These are phyloP conservation scores for Ascomycota sp. DNA, from an alignment of 2,329 filamentous ascomycete genomes.

Conservation along the genomic window DNA sequence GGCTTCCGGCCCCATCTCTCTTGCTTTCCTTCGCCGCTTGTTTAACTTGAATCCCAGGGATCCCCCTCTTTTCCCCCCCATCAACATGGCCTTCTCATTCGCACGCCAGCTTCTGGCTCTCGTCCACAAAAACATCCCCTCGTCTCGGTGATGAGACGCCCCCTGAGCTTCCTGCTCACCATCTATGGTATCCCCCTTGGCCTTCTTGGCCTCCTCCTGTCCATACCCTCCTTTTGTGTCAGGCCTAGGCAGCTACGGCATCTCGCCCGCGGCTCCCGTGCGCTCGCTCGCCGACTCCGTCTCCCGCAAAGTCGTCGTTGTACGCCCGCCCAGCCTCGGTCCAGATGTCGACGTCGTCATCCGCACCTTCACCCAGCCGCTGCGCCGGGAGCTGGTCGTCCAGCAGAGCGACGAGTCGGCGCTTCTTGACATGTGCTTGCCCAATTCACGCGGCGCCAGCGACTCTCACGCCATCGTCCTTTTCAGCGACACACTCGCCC, in stretches of 20 bases:
- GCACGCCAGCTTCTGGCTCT: neutral
- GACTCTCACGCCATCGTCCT: slow-evolving; percentile 10
- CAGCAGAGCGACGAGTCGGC: slow-evolving; percentile 5
- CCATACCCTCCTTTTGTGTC: slow-evolving; percentile 8
- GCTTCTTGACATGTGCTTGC: slow-evolving; percentile 5
- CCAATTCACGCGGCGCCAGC: slow-evolving; percentile 9
- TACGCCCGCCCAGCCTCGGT: slow-evolving; percentile 6
- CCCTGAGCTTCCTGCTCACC: slow-evolving; percentile 7
- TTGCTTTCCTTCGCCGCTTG: too few relatives aligned
- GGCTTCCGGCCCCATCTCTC: too few relatives aligned
- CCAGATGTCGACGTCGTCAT: slow-evolving; percentile 8
- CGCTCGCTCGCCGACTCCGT: slow-evolving; percentile 4
- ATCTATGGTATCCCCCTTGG: slow-evolving; percentile 9
- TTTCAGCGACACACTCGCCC: slow-evolving; percentile 11
- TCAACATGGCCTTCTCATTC: neutral
- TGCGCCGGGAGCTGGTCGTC: slow-evolving; percentile 4
- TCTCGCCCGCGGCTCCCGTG: slow-evolving; percentile 5
- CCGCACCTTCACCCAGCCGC: slow-evolving; percentile 5
- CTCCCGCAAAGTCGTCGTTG: slow-evolving; percentile 8
- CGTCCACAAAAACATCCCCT: slow-evolving; percentile 7
- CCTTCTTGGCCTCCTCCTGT: slow-evolving; percentile 10
- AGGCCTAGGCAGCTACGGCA: slow-evolving; percentile 3
- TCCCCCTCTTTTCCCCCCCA: too few relatives aligned
- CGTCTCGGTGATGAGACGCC: slow-evolving; percentile 6
- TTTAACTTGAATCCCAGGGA: too few relatives aligned